Percentiles rank a stretch among this genome's conserved stretches.
Evolutionary conservation across 2,329 filamentous ascomycete species (phyloP).

Genomic region (Cladophialophora chaetospira): DNA sequence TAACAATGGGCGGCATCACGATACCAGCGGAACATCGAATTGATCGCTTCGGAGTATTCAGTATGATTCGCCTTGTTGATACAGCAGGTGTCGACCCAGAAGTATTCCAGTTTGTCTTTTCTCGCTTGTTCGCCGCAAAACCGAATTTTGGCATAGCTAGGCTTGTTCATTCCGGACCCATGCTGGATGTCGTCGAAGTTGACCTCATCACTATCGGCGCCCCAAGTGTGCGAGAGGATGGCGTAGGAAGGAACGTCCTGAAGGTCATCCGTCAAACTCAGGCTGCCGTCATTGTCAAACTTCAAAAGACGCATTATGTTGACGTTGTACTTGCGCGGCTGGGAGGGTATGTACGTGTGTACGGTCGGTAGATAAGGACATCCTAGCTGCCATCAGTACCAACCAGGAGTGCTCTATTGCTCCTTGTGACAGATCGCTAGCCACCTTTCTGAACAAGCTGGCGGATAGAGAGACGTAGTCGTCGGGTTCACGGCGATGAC

Average conservation of each 20-base stretch:
- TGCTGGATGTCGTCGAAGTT: conserved; percentile 13
- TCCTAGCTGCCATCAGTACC: no score
- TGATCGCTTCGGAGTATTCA: conserved; percentile 29
- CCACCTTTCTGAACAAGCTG: no score
- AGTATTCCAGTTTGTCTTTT: conserved; percentile 21
- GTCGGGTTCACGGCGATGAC: no score
- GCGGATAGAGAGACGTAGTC: no score
- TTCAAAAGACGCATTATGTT: not conserved
- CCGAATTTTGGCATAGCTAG: not conserved
- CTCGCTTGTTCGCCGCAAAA: not conserved
- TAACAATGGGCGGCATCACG: conserved; percentile 26
- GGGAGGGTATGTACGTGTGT: not conserved
- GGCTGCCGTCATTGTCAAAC: not conserved
- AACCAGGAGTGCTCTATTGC: no score
- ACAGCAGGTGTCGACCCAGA: conserved; percentile 34
- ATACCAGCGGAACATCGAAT: conserved; percentile 21
- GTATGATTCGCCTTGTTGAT: conserved; percentile 31
- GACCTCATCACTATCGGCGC: conserved; percentile 16
- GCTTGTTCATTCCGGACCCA: not conserved
- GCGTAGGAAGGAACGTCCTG: conserved; percentile 16
- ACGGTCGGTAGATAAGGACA: not conserved
- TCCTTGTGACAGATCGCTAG: no score
- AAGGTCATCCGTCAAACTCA: conserved; percentile 1
- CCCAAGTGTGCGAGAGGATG: conserved; percentile 29
- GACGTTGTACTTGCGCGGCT: not conserved